Base-by-base conservation (phyloP, 169 alveolate species). In the Eimeria necatrix region DNA sequence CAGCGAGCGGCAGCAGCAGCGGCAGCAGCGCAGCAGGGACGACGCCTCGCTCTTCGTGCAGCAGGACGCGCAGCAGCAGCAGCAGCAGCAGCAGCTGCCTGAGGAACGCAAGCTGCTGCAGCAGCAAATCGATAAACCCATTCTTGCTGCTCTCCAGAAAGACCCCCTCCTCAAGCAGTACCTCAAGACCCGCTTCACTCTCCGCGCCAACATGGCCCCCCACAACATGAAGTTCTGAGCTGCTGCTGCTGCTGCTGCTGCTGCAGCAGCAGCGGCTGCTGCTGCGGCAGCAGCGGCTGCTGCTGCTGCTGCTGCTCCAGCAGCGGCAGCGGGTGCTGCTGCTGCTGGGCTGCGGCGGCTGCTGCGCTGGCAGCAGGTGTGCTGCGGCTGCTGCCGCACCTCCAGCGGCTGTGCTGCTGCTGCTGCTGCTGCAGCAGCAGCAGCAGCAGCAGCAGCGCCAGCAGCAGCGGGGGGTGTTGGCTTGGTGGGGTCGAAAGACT, bases 151-250 rank as follows among this genome's bases (percentile, higher is more conserved):
- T n/a, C 52, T 95, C 32, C 32, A 70, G 87, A 95, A 95, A 78
- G 96, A 95, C 84, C 68, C 64, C 49, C 89, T 94, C 74, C 89
- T 94, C 76, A 94, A 94, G 95, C 64, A 76, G 68, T 96, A 96
- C 95, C 83, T 96, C 87, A 93, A 96, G 93, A 71, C 96, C 5
- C 94, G 96, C 26, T 96, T 96, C 88, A 74, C 96, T 49, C 96
- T 96, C 52, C 56, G 96, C 22, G 80, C 89, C 93, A 70, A 60
- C 88, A 81, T 71, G 95, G 81, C 78, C 24, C 97, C 97, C 86
- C 97, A 96, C 51, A 95, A 81, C 92, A 84, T 96, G 95, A 94
- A 94, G 85, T 96, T 96, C 95, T 96, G 93, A 94, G 7, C 71
- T 2, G 83, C 83, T 22, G 52, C 83, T 20, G 83, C 56, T 56